Evolutionary conservation across 2,329 filamentous ascomycete species (phyloP).

Genomic region (Chalaropsis thielavioides): DNA sequence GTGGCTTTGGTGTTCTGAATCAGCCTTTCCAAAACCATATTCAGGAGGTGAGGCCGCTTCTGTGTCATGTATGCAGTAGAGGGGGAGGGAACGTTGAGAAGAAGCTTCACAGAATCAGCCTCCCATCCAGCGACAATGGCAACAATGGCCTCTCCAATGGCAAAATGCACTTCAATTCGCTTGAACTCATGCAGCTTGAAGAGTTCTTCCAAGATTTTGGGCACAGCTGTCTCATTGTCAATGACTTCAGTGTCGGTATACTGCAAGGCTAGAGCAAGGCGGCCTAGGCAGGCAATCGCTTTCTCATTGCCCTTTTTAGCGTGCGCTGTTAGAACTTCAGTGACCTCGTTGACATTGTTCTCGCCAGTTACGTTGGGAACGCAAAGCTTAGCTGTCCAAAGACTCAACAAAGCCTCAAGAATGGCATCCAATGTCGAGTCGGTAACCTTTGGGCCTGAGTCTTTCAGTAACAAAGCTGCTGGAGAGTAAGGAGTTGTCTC

Average conservation of each 20-base stretch:
- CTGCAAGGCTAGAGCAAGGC: slow-evolving; percentile 51
- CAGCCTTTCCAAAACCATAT: slow-evolving; percentile 52
- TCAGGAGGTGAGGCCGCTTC: slow-evolving; percentile 31
- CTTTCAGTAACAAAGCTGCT: slow-evolving; percentile 24
- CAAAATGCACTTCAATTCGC: slow-evolving; percentile 77
- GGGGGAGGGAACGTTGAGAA: slow-evolving; percentile 52
- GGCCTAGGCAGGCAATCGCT: slow-evolving; percentile 67
- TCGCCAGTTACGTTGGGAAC: slow-evolving; percentile 23
- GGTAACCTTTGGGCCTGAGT: slow-evolving; percentile 19
- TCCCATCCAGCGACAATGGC: slow-evolving; percentile 69
- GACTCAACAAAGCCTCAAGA: slow-evolving; percentile 32
- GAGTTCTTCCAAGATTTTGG: slow-evolving; percentile 49
- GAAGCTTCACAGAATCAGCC: slow-evolving; percentile 61
- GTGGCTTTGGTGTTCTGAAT: slow-evolving; percentile 65
- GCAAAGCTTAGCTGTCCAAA: slow-evolving; percentile 33
- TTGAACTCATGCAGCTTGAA: slow-evolving; percentile 71
- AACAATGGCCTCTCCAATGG: slow-evolving; percentile 75
- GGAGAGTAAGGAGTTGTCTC: slow-evolving; percentile 23
- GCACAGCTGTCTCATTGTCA: slow-evolving; percentile 28
- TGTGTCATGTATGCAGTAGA: slow-evolving; percentile 29
- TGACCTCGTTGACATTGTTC: slow-evolving; percentile 27
- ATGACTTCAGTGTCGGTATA: slow-evolving; percentile 24
- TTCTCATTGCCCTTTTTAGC: slow-evolving; percentile 70
- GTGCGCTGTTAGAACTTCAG: slow-evolving; percentile 48
- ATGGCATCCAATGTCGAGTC: slow-evolving; percentile 31